Conservation (phyloP, 2,329 filamentous ascomycete genomes). For the Hypomyces rosellus region DNA sequence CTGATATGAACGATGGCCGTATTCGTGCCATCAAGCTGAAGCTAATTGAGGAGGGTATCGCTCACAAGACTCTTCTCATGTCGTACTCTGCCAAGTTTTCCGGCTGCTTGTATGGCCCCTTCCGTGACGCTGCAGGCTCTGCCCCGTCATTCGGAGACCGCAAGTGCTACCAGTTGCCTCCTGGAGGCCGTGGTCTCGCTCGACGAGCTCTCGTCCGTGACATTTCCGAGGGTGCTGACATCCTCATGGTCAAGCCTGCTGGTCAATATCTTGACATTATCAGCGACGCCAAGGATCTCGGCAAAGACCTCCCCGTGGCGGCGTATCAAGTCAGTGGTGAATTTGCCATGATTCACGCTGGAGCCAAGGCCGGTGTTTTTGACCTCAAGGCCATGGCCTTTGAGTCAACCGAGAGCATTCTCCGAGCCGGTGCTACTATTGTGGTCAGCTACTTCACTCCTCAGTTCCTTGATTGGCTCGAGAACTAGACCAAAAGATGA, state of each 20-base stretch:
- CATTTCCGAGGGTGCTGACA: slow-evolving; percentile 88
- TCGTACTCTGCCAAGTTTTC: slow-evolving; percentile 98
- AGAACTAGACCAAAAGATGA: slow-evolving; percentile 31
- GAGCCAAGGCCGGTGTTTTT: slow-evolving; percentile 91
- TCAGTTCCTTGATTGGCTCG: slow-evolving; percentile 63
- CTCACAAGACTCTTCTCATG: slow-evolving; percentile 89
- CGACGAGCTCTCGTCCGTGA: slow-evolving; percentile 85
- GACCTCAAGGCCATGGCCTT: slow-evolving; percentile 92
- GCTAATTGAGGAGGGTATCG: slow-evolving; percentile 88
- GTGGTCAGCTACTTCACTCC: slow-evolving; percentile 93
- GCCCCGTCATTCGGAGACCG: slow-evolving; percentile 88
- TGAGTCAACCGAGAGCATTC: slow-evolving; percentile 87
- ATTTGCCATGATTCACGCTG: slow-evolving; percentile 96
- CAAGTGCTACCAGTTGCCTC: slow-evolving; percentile 93
- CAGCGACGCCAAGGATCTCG: slow-evolving; percentile 91
- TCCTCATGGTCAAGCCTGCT: slow-evolving; percentile 99
- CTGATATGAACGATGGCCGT: slow-evolving; percentile 97
- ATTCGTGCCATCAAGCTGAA: slow-evolving; percentile 98
- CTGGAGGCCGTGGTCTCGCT: slow-evolving; percentile 84
- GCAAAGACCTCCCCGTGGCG: slow-evolving; percentile 83
- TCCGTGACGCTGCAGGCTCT: slow-evolving; percentile 92
- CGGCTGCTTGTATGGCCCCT: slow-evolving; percentile 92
- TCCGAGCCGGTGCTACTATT: slow-evolving; percentile 88
- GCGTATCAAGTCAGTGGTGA: slow-evolving; percentile 97
- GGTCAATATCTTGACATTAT: slow-evolving; percentile 96